Base-by-base conservation (phyloP, 2,329 filamentous ascomycete species). In the Dactylellina drechsleri region DNA sequence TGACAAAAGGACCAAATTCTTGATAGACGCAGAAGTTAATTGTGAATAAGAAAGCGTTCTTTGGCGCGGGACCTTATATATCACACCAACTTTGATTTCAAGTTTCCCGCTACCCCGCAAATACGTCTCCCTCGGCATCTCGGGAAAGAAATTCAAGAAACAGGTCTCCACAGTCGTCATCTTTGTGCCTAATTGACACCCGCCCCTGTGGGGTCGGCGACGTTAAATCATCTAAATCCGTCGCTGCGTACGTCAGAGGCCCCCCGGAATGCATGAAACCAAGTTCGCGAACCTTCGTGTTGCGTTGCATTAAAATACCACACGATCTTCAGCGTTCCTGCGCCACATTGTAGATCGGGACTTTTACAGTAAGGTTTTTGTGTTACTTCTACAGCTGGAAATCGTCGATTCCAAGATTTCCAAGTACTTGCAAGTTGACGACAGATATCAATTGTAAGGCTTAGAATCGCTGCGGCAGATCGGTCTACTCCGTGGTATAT, bases 251-350 rank as follows among this genome's bases (percentile, higher is more conserved):
- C 65, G 56, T 61, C 65, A 61, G 56, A 36, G 28, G 12, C 31
- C 43, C 53, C 53, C 28, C 10, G 36, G 45, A 54, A 41, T 28
- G 45, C 43, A 7, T 20, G 31, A 36, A 36, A 3, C 31, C 31
- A 36, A 10, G 36, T 57, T 8, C n/a, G 18, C 43, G 36, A 12
- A 15, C 12, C 3, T 4, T 59, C 12, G 61, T 68, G 65, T 68
- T 68, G 65, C 36, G 45, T 40, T 2, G 3, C 13, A 18, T 15
- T 5, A 61, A 67, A 68, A 68, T 68, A 13, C 65, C 54, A 67
- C 54, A 47, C 13, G 4, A 23, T 23, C 23, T 23, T 23, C 23
- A 23, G 23, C 23, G 43, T 18, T 16, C 15, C 43, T 15, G 31
- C 31, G 31, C 31, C 31, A 36, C 5, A 36, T 7, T 3, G 31